Conservation (phyloP, 2,329 filamentous ascomycete species). For the Teratosphaeria zuluensis region DNA sequence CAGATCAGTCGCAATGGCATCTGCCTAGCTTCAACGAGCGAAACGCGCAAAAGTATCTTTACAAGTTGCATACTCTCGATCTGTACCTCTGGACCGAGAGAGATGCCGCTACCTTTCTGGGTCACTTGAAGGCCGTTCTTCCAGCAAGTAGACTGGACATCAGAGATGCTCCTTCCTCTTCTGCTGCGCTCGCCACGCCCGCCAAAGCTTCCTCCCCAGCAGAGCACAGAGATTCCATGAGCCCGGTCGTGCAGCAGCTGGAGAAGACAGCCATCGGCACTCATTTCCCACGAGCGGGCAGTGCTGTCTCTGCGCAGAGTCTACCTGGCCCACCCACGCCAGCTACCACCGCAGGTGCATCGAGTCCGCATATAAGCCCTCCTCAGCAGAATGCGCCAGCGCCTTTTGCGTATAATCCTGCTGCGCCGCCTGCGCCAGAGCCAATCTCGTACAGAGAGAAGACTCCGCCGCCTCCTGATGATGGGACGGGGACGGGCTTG, state of each 20-base stretch:
- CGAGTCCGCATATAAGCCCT: constrained; percentile 13
- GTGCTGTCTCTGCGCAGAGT: constrained; percentile 28
- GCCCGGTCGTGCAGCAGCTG: constrained; percentile 62
- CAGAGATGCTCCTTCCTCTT: constrained; percentile 51
- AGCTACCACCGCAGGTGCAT: constrained; percentile 11
- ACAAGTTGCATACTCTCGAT: constrained; percentile 65
- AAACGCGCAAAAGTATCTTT: constrained; percentile 71
- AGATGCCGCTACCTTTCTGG: constrained; percentile 62
- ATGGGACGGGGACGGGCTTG: constrained; percentile 40
- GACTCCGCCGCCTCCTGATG: constrained; percentile 66
- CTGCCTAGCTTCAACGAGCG: constrained; percentile 56
- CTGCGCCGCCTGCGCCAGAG: constrained; percentile 66
- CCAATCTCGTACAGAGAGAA: constrained; percentile 64
- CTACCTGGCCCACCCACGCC: constrained; percentile 22
- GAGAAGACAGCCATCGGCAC: constrained; percentile 61
- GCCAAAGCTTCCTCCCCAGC: constrained; percentile 18
- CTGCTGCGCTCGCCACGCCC: constrained; percentile 23
- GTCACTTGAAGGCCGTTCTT: constrained; percentile 55
- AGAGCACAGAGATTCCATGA: constrained; percentile 45
- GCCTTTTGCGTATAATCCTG: constrained; percentile 67
- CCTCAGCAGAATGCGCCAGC: constrained; percentile 24
- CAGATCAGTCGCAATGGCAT: constrained; percentile 55
- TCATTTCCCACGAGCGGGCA: constrained; percentile 33
- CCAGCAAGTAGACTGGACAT: constrained; percentile 53
- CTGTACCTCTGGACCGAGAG: constrained; percentile 71